Percentiles rank a stretch among this genome's conserved stretches.
These are phyloP conservation scores for Hanseniaspora meyeri DNA, from an alignment of 805 yeast species.

Conservation along the genomic window DNA sequence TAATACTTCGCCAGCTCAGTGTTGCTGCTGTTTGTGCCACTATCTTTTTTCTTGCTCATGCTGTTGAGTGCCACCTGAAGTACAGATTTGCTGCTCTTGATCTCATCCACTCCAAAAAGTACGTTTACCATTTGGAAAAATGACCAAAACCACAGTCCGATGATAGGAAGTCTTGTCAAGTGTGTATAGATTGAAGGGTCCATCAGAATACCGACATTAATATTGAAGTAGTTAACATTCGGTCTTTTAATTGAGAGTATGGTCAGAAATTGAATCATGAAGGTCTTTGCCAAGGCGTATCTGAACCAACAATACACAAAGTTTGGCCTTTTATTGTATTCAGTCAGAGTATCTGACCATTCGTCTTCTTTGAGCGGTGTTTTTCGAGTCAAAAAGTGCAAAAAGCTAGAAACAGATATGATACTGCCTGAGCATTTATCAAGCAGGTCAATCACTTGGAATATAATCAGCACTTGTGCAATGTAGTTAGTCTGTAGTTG, in stretches of 20 bases:
- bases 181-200: conserved; percentile 62
- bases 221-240: conserved; percentile 46
- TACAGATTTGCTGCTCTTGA: conserved; percentile 58
- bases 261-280: conserved; percentile 61
- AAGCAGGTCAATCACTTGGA: conserved; percentile 43
- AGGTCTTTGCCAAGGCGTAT: conserved; percentile 65
- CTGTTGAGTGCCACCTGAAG: conserved; percentile 50
- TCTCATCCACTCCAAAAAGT: conserved; percentile 57
- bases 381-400: conserved; percentile 42
- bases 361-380: conserved; percentile 35
- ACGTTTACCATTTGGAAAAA: conserved; percentile 56
- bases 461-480: conserved; percentile 60
- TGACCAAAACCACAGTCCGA: conserved; percentile 67
- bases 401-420: conserved; percentile 51
- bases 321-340: conserved; percentile 49
- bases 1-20: conserved; percentile 59
- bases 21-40: conserved; percentile 1
- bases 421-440: conserved; percentile 37
- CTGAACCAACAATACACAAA: conserved; percentile 64
- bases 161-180: conserved; percentile 64
- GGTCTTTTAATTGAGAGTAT: conserved; percentile 57
- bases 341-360: conserved; percentile 13
- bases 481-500: conserved; percentile 71
- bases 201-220: conserved; percentile 83
- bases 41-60: conserved; percentile 30